phyloP scores from a whole-genome alignment of 352 stramenopile genomes.

The Pythium aristosporum region DNA sequence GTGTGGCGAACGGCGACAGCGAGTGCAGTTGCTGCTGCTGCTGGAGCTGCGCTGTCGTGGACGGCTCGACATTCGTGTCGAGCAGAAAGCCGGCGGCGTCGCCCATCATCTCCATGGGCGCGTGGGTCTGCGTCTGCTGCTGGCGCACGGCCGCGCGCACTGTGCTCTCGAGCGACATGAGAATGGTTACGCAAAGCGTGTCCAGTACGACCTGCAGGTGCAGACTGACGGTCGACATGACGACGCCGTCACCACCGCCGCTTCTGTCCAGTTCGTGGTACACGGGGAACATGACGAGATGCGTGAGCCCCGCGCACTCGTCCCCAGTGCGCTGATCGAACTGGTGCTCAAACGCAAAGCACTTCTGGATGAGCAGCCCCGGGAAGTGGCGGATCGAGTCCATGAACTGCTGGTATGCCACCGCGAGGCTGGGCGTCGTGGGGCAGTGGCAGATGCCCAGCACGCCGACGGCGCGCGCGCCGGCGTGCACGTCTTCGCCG shows the following conservation, averaged over 20 bases:
- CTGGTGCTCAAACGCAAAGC: conserved; percentile 82
- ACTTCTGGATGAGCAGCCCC: conserved; percentile 72
- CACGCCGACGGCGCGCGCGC: conserved; percentile 66
- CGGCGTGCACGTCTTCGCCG: conserved; percentile 75
- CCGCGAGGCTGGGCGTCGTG: conserved; percentile 49
- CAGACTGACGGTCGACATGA: conserved; percentile 69
- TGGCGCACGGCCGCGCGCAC: conserved; percentile 61
- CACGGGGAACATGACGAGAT: conserved; percentile 85
- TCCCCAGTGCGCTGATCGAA: conserved; percentile 61
- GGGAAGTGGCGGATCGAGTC: conserved; percentile 64
- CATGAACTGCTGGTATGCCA: conserved; percentile 68
- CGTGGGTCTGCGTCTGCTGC: conserved; percentile 26
- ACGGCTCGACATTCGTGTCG: conserved; percentile 74
- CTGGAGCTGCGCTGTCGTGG: conserved; percentile 25
- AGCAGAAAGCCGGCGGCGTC: conserved; percentile 54
- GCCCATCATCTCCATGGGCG: conserved; percentile 31
- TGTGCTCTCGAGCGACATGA: conserved; percentile 81
- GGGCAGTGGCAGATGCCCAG: conserved; percentile 82
- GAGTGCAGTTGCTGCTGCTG: conserved; percentile 24
- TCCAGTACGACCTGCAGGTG: conserved; percentile 83
- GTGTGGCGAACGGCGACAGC: conserved; percentile 29
- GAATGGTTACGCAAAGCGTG: conserved; percentile 74
- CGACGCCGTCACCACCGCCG: conserved; percentile 20
- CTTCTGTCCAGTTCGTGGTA: conserved; percentile 65
- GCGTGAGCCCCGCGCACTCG: conserved; percentile 51